phyloP scores from a whole-genome alignment of 352 stramenopile genomes.

The Pseudoperonospora humuli region DNA sequence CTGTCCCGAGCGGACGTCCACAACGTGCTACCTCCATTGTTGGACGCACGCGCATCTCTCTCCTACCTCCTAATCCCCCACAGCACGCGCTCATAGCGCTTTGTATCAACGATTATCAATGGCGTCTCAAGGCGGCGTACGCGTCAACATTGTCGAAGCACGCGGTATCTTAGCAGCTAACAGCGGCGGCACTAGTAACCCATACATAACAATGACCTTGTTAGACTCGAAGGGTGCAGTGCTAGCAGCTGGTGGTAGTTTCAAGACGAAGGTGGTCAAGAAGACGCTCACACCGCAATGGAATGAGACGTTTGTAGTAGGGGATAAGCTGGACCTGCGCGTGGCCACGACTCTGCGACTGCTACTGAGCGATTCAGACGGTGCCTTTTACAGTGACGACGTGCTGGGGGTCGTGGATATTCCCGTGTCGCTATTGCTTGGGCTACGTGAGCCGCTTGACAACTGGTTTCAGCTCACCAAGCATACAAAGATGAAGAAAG shows the following conservation, averaged over 20 bases:
- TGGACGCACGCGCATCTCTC: neutral
- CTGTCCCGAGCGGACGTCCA: neutral
- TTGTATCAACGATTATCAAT: slow-evolving; percentile 2
- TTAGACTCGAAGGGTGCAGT: slow-evolving; percentile 45
- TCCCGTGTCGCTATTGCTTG: slow-evolving; percentile 45
- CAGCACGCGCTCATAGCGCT: neutral
- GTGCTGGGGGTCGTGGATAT: slow-evolving; percentile 64
- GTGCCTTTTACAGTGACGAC: slow-evolving; percentile 54
- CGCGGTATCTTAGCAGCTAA: slow-evolving; percentile 58
- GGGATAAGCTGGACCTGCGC: slow-evolving; percentile 56
- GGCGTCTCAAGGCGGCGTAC: slow-evolving; percentile 20
- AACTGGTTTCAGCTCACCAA: slow-evolving; percentile 69
- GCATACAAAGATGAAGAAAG: slow-evolving; percentile 63
- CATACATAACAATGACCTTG: slow-evolving; percentile 64
- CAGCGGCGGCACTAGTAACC: slow-evolving; percentile 58
- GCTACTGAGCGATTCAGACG: slow-evolving; percentile 44
- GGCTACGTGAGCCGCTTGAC: slow-evolving; percentile 34
- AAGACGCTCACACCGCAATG: slow-evolving; percentile 58
- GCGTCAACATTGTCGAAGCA: slow-evolving; percentile 53
- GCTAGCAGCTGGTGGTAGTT: slow-evolving; percentile 37
- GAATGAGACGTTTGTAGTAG: slow-evolving; percentile 56
- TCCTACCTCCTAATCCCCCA: neutral
- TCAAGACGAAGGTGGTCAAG: slow-evolving; percentile 62
- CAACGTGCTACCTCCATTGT: neutral
- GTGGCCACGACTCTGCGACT: slow-evolving; percentile 54